These are phyloP conservation scores for Yamadazyma aaseri DNA, from an alignment of 1,139 yeast genomes.

Conservation along the genomic window DNA sequence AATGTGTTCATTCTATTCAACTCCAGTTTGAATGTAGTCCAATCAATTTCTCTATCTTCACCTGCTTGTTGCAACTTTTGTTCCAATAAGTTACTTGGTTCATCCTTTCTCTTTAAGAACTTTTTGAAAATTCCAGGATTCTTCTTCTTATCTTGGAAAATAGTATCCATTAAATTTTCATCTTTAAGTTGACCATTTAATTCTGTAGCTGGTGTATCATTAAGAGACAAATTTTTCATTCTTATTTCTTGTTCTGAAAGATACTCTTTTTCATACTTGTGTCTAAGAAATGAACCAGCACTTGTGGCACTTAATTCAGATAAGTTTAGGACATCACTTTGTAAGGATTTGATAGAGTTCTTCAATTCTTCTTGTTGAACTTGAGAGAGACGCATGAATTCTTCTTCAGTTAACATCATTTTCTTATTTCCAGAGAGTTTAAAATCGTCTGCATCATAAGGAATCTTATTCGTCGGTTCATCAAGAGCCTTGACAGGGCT, in stretches of 20 bases:
- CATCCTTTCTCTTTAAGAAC: slow-evolving; percentile 36
- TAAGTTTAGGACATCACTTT: slow-evolving; percentile 48
- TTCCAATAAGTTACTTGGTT: slow-evolving; percentile 33
- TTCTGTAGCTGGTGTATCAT: slow-evolving; percentile 16
- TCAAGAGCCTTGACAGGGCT: slow-evolving; percentile 6
- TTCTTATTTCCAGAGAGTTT: slow-evolving; percentile 25
- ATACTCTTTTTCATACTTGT: slow-evolving; percentile 51
- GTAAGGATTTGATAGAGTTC: slow-evolving; percentile 43
- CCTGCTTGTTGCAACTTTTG: slow-evolving; percentile 23
- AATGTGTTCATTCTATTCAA: slow-evolving; percentile 76
- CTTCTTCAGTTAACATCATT: slow-evolving; percentile 28
- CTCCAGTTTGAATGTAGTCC: slow-evolving; percentile 49
- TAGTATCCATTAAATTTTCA: slow-evolving; percentile 34
- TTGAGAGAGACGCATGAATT: slow-evolving; percentile 28
- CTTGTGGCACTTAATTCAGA: slow-evolving; percentile 84
- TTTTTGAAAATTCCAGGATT: slow-evolving; percentile 57
- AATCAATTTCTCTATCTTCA: slow-evolving; percentile 35
- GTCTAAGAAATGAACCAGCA: slow-evolving; percentile 81
- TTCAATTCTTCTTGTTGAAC: slow-evolving; percentile 40
- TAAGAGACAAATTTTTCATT: slow-evolving; percentile 21
- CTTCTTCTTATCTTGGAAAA: slow-evolving; percentile 47
- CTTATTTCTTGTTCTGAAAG: slow-evolving; percentile 20
- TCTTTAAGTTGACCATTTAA: slow-evolving; percentile 14
- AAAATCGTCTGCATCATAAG: slow-evolving; percentile 44
- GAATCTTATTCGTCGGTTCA: slow-evolving; percentile 16